Base-by-base conservation (phyloP, 148 eudicot genomes). In the Chenopodium quinoa region DNA sequence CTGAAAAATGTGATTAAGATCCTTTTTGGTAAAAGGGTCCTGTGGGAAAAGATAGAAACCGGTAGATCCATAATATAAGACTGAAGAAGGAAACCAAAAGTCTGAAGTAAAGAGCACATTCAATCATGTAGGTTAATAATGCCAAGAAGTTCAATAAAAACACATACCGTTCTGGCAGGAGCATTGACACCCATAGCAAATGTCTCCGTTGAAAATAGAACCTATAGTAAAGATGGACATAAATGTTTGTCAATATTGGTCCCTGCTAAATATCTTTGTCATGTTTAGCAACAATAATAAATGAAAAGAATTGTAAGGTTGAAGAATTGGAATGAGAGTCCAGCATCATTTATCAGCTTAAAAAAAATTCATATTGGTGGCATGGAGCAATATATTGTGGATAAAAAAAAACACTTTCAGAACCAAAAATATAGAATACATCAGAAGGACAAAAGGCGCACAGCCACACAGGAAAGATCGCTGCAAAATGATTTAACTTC, bases 161-260 rank as follows among this genome's bases (percentile, higher is more conserved):
- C 74, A 86, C 97, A 89, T 81, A 94, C 99, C 79, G 99, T 96
- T 89, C 99, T 93, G 68, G 99, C 98, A 69, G 99, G 99, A 84
- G 99, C 99, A 89, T 96, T 96, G 78, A 96, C 99, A 83, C 99
- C 99, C 99, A 96, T 96, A 73, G 99, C 99, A 96, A 93, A 96
- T 87, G 98, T 96, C 91, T 96, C 99, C 2, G 99, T 96, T 66
- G 99, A 96, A 85, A 96, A 96, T n/a, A 96, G 84, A 74, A 96
- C 90, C 99, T 96, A 82, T 73, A 85, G 60, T 17, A 58, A 73
- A 47, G 84, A 50, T 20, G 25, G 82, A 65, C 48, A 83, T 23
- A 25, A 56, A 73, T 7, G 25, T 17, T 63, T 71, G 69, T 73
- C 69, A 81, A 50, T 27, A n/a, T 75, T 10, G 8, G 20, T 66